These are phyloP conservation scores for Metschnikowia picachoensis DNA, from an alignment of 805 yeast species.

Conservation along the genomic window DNA sequence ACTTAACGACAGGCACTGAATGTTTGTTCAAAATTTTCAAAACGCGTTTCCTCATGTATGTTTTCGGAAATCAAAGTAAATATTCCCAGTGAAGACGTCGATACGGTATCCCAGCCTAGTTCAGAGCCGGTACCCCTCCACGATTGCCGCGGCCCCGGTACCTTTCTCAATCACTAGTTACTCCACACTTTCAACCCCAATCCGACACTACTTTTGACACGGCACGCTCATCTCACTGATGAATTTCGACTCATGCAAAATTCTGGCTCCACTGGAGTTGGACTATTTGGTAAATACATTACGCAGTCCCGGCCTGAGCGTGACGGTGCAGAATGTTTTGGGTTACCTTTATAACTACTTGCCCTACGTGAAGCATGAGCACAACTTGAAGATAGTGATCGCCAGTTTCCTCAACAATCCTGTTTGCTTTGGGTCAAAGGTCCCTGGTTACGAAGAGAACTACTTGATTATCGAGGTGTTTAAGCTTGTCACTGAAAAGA, in stretches of 20 bases:
- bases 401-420: constrained; percentile 45
- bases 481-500: constrained; percentile 42
- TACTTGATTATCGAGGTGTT: constrained; percentile 47
- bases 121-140: neutral
- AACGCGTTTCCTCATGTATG: too few species aligned
- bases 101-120: too few species aligned
- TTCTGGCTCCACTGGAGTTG: constrained; percentile 36
- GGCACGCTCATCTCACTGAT: neutral
- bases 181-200: constrained; percentile 3
- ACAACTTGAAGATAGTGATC: constrained; percentile 43
- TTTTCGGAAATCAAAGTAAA: too few species aligned
- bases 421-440: constrained; percentile 20
- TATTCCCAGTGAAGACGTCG: too few species aligned
- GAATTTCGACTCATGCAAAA: too few species aligned
- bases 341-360: constrained; percentile 50
- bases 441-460: constrained; percentile 26
- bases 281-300: constrained; percentile 46
- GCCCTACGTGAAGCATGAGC: constrained; percentile 46
- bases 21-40: too few species aligned
- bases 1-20: too few species aligned
- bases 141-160: constrained; percentile 5
- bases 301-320: constrained; percentile 34
- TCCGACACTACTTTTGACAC: too few species aligned
- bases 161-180: constrained; percentile 2
- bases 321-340: constrained; percentile 30